Evolutionary conservation across 192 early-diverging fungal species (phyloP).

Genomic region (Gamsiella multidivaricata): DNA sequence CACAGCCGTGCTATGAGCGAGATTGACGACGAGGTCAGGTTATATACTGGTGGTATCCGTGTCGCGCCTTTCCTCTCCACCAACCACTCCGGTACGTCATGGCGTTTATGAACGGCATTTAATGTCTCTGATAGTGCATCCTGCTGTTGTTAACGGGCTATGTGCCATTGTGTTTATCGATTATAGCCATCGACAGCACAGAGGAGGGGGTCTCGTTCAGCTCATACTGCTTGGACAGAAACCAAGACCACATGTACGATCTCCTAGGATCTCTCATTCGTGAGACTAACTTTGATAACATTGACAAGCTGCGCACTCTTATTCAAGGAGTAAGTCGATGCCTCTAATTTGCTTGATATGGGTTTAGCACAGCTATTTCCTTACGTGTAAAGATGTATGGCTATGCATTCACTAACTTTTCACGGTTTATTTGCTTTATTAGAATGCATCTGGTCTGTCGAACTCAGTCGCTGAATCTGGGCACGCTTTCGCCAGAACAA

Average conservation of each 20-base stretch:
- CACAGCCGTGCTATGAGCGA: slow-evolving; percentile 73
- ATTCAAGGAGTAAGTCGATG: slow-evolving; percentile 64
- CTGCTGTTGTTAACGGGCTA: no score
- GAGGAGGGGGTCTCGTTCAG: slow-evolving; percentile 73
- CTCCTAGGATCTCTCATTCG: slow-evolving; percentile 77
- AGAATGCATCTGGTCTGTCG: slow-evolving; percentile 77
- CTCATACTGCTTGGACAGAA: slow-evolving; percentile 77
- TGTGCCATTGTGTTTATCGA: no score
- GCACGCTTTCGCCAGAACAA: slow-evolving; percentile 81
- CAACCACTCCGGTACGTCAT: slow-evolving; percentile 64
- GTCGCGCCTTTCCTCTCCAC: slow-evolving; percentile 74
- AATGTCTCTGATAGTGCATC: no score
- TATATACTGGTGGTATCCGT: slow-evolving; percentile 88
- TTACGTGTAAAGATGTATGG: background rate
- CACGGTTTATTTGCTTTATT: slow-evolving; percentile 10
- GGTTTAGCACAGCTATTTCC: no score
- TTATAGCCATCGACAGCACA: slow-evolving; percentile 68
- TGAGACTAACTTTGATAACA: slow-evolving; percentile 77
- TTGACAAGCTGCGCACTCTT: slow-evolving; percentile 79
- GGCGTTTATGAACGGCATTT: background rate
- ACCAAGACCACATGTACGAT: slow-evolving; percentile 78
- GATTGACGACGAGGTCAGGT: slow-evolving; percentile 88
- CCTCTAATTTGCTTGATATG: background rate
- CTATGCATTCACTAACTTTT: background rate
- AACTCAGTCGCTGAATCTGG: slow-evolving; percentile 87